Evolutionary conservation across 2,329 filamentous ascomycete genomes (phyloP).

Genomic region (Paecilomyces niveus): DNA sequence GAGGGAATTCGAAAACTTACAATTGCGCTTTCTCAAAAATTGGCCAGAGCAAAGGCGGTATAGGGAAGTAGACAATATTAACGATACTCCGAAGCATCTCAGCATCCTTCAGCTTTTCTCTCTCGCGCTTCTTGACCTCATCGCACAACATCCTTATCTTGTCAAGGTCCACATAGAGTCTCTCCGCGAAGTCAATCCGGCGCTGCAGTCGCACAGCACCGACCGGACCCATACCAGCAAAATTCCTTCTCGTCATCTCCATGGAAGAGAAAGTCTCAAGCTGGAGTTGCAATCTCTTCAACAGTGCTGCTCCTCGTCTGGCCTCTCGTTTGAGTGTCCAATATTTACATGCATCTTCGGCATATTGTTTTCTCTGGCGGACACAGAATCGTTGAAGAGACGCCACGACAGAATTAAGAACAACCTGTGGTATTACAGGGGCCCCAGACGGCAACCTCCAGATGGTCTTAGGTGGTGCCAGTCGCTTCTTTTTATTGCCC

Average conservation of each 20-base stretch:
- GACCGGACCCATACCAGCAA: conserved; percentile 84
- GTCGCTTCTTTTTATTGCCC: conserved; percentile 53
- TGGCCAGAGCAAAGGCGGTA: conserved; percentile 66
- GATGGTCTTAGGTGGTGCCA: conserved; percentile 54
- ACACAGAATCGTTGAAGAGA: conserved; percentile 77
- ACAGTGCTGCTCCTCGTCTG: conserved; percentile 77
- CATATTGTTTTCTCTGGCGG: conserved; percentile 83
- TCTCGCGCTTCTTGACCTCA: conserved; percentile 67
- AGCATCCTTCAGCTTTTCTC: conserved; percentile 67
- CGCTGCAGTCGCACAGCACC: conserved; percentile 71
- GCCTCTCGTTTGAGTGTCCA: conserved; percentile 97
- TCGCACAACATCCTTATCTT: conserved; percentile 65
- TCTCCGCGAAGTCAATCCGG: conserved; percentile 81
- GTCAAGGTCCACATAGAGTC: conserved; percentile 58
- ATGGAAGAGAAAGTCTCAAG: conserved; percentile 96
- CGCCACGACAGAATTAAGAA: conserved; percentile 78
- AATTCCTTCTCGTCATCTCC: conserved; percentile 92
- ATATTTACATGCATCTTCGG: conserved; percentile 89
- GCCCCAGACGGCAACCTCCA: conserved; percentile 95
- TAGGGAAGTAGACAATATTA: conserved; percentile 85
- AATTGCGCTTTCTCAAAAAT: conserved; percentile 71
- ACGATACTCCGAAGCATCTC: conserved; percentile 72
- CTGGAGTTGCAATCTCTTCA: conserved; percentile 89
- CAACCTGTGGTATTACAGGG: conserved; percentile 82
- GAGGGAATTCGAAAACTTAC: conserved; percentile 50